These are phyloP conservation scores for Flaveria bidentis DNA, from an alignment of 129 eudicot genomes.

Conservation along the genomic window DNA sequence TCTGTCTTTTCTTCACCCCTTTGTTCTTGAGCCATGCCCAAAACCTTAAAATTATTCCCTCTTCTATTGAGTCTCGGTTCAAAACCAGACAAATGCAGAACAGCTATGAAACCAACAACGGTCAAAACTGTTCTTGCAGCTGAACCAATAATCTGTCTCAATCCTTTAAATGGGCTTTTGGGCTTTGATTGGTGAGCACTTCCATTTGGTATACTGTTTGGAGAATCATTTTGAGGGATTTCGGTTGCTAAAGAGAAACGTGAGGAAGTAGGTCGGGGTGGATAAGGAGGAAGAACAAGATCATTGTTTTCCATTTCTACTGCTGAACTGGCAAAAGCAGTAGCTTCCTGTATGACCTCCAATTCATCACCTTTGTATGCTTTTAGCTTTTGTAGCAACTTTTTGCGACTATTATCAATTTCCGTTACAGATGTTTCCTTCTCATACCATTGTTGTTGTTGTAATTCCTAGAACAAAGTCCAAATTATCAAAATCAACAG, in stretches of 20 bases:
- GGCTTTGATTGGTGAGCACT: constrained; percentile 36
- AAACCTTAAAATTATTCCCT: constrained; percentile 40
- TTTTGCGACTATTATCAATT: constrained; percentile 69
- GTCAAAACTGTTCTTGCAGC: constrained; percentile 68
- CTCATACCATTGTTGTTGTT: constrained; percentile 89
- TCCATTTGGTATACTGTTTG: constrained; percentile 22
- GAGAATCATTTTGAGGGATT: constrained; percentile 38
- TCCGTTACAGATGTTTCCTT: constrained; percentile 75
- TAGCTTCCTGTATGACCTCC: constrained; percentile 77
- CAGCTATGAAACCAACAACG: constrained; percentile 61
- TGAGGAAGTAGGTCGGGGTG: constrained; percentile 58
- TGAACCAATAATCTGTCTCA: constrained; percentile 47
- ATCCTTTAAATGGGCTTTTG: constrained; percentile 40
- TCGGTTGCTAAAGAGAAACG: constrained; percentile 49
- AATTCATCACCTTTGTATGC: constrained; percentile 76
- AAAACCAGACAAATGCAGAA: constrained; percentile 75
- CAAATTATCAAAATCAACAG: background rate
- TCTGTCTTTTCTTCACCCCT: constrained; percentile 33
- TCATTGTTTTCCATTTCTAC: constrained; percentile 65
- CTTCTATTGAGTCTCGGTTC: constrained; percentile 52
- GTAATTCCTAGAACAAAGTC: constrained; percentile 52
- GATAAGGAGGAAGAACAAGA: constrained; percentile 89
- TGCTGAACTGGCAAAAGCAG: constrained; percentile 76
- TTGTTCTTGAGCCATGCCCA: constrained; percentile 38
- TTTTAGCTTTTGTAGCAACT: constrained; percentile 69